phyloP scores from a whole-genome alignment of 2,329 filamentous ascomycete genomes.

The Curvularia verruculosa region DNA sequence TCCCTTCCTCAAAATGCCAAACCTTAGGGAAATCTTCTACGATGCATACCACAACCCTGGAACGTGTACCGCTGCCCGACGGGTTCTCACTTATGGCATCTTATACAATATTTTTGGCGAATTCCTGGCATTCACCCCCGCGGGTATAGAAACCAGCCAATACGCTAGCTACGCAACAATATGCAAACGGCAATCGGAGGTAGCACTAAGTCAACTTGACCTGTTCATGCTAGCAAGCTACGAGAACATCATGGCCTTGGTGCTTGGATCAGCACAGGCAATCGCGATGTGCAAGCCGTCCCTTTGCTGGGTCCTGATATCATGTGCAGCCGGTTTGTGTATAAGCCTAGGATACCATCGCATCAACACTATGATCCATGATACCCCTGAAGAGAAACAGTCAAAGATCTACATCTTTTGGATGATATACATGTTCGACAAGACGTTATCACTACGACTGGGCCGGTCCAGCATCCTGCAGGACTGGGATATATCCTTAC shows the following conservation, averaged over 20 bases:
- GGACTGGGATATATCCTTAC: slow-evolving; percentile 49
- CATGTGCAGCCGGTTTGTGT: slow-evolving; percentile 39
- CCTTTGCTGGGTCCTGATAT: slow-evolving; percentile 42
- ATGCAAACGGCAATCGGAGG: slow-evolving; percentile 54
- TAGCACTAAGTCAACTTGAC: slow-evolving; percentile 41
- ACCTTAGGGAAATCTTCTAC: slow-evolving; percentile 33
- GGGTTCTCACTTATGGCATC: slow-evolving; percentile 40
- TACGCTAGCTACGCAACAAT: slow-evolving; percentile 17
- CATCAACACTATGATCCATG: slow-evolving; percentile 43
- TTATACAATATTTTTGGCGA: slow-evolving; percentile 40
- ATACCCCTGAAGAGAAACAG: slow-evolving; percentile 35
- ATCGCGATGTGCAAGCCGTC: slow-evolving; percentile 47
- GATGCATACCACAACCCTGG: slow-evolving; percentile 33
- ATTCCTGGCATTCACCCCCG: slow-evolving; percentile 28
- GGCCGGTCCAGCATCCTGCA: slow-evolving; percentile 47
- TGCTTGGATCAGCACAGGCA: slow-evolving; percentile 40
- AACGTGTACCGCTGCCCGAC: slow-evolving; percentile 28
- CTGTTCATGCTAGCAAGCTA: slow-evolving; percentile 42
- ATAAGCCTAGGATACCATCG: slow-evolving; percentile 47
- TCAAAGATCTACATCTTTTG: slow-evolving; percentile 45
- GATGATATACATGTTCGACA: slow-evolving; percentile 50
- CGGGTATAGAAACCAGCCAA: slow-evolving; percentile 18
- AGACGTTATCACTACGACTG: slow-evolving; percentile 46
- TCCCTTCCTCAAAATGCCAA: slow-evolving; percentile 39
- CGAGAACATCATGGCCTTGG: slow-evolving; percentile 47